Percentiles rank a stretch among this genome's conserved stretches.
Evolutionary conservation across 345 rosid species (phyloP).

Genomic region (Eucalyptus shirleyi): DNA sequence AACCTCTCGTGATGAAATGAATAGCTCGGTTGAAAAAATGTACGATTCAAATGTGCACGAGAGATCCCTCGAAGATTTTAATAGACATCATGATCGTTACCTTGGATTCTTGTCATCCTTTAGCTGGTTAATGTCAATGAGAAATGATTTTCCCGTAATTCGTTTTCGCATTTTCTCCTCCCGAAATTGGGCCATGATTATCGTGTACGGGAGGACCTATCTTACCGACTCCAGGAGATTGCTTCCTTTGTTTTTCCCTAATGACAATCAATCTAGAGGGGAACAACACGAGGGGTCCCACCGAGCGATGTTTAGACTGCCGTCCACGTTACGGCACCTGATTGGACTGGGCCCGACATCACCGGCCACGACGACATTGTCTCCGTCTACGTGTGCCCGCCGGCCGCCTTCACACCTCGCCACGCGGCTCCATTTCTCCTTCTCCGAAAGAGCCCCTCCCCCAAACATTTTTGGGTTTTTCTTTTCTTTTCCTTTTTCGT

Average conservation of each 20-base stretch:
- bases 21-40: neutral
- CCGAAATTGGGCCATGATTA: neutral
- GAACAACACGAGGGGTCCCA: neutral
- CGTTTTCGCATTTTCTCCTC: neutral
- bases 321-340: neutral
- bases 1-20: neutral
- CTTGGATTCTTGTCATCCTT: neutral
- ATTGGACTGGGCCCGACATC: neutral
- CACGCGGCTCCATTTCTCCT: neutral
- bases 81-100: neutral
- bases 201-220: neutral
- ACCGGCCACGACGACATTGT: neutral
- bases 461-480: neutral
- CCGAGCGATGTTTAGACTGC: neutral
- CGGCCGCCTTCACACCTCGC: neutral
- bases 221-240: neutral
- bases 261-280: neutral
- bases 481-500: neutral
- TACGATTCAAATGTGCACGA: neutral
- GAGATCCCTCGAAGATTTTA: neutral
- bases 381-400: neutral
- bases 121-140: neutral
- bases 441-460: neutral
- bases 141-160: neutral
- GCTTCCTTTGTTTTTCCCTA: neutral